Base-by-base conservation (phyloP, 176 grass and related monocot genomes). In the Chloris gayana region DNA sequence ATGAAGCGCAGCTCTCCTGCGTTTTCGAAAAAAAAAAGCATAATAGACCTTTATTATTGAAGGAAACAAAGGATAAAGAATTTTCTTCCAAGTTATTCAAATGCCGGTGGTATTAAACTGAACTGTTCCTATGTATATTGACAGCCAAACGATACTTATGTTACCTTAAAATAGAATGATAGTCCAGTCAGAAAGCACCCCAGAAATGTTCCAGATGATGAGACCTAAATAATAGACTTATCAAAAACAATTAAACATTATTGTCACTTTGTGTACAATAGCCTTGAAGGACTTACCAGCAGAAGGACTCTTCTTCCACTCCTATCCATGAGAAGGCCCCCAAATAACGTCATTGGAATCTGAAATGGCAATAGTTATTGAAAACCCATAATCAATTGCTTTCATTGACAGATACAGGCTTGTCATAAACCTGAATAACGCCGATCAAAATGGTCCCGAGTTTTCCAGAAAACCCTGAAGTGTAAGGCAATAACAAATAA, bases 281-380 rank as follows among this genome's bases (percentile, higher is more conserved):
- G 34, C 59, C 70, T 61, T 87, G 34, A n/a, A 80, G 39, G 31
- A 67, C 71, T 27, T 66, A 92, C 93, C 87, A 96, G 68, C 58
- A 96, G 50, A 81, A 96, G 90, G 49, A 79, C 79, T 88, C 85
- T 88, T 84, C 93, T 92, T 80, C 85, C 93, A 81, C 79, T 77
- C 59, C 72, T 92, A 80, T 96, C 87, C 90, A 96, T 96, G 33
- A 96, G 88, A 90, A 92, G 68, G 70, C 82, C 87, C 32, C 90
- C 90, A 11, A 92, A 17, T 22, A 95, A 68, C 30, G 90, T 95
- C 59, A 92, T 71, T 14, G 93, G 90, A 77, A 95, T 74, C 87
- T 95, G 68, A 57, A 86, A 81, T 69, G 21, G 77, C 51, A 37
- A 67, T 31, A 72, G 32, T 62, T 73, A 67, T 70, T 27, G 33